Conservation (phyloP, 2,329 filamentous ascomycete genomes). For the Moelleriella libera region DNA sequence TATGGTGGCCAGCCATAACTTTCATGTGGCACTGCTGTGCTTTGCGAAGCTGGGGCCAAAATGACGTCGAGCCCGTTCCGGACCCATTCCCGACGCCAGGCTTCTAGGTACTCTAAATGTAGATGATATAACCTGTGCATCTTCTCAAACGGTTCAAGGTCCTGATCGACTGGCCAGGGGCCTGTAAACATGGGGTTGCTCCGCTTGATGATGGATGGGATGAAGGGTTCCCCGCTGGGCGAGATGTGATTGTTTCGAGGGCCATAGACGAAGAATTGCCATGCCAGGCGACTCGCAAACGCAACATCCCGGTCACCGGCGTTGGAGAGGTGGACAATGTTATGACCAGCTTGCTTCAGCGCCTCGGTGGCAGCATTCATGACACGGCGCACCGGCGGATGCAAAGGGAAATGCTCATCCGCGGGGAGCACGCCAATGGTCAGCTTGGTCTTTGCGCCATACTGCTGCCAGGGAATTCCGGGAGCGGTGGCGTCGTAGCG, state of each 20-base stretch:
- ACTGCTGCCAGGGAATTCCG: constrained; percentile 29
- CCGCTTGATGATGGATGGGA: neutral
- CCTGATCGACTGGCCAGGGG: constrained; percentile 2
- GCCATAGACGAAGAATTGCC: constrained; percentile 1
- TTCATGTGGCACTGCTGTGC: constrained; percentile 36
- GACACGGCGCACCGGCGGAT: constrained; percentile 33
- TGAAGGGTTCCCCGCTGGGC: constrained; percentile 1
- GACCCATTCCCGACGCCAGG: constrained; percentile 26
- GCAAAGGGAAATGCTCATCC: constrained; percentile 31
- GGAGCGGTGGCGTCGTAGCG: constrained; percentile 25
- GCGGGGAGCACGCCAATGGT: constrained; percentile 33
- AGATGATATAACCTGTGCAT: constrained; percentile 9
- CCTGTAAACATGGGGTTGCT: neutral
- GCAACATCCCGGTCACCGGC: constrained; percentile 5
- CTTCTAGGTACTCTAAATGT: constrained; percentile 16
- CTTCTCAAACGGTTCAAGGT: constrained; percentile 18
- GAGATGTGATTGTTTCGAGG: neutral
- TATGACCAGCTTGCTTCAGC: constrained; percentile 29
- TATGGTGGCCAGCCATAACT: constrained; percentile 29
- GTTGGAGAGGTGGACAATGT: constrained; percentile 19
- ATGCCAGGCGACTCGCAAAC: constrained; percentile 5
- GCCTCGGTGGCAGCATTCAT: constrained; percentile 23
- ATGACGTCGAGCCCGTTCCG: constrained; percentile 32
- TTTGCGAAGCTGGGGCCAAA: constrained; percentile 31
- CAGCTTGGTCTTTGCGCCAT: constrained; percentile 14